phyloP scores from a whole-genome alignment of 306 rosid genomes.

The barrel medic (Medicago truncatula) region DNA sequence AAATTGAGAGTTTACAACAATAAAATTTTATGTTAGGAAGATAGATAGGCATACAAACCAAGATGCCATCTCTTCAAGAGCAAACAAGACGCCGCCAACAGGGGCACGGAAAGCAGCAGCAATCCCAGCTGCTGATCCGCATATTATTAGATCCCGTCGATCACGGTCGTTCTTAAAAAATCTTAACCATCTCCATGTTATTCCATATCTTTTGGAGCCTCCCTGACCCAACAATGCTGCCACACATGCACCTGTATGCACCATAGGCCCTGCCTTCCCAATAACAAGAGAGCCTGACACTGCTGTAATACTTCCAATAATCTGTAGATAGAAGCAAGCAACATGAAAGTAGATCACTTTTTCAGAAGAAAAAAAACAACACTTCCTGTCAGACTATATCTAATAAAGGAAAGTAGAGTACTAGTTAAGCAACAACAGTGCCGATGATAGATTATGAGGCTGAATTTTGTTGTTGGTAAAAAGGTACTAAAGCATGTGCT shows the following conservation, averaged over 20 bases:
- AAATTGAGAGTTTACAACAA: conserved; percentile 31
- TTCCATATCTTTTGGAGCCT: conserved; percentile 71
- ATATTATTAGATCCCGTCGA: conserved; percentile 79
- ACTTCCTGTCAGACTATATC: not conserved
- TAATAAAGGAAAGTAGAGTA: not conserved
- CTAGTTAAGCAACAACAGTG: not conserved
- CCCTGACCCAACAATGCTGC: conserved; percentile 89
- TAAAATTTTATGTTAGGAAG: conserved; percentile 17
- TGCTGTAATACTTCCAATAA: conserved; percentile 87
- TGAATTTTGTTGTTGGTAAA: not conserved
- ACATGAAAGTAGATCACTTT: conserved; percentile 36
- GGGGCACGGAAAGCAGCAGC: conserved; percentile 96
- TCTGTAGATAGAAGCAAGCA: conserved; percentile 55
- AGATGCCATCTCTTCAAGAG: conserved; percentile 94
- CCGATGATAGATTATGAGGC: not conserved
- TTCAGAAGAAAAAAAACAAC: conserved; percentile 37
- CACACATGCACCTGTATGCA: conserved; percentile 93
- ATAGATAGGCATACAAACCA: conserved; percentile 60
- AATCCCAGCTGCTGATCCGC: conserved; percentile 96
- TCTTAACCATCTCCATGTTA: conserved; percentile 84
- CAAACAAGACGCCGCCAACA: conserved; percentile 95
- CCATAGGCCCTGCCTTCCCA: conserved; percentile 99
- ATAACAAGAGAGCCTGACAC: conserved; percentile 84
- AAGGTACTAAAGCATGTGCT: not conserved
- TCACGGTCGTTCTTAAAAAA: conserved; percentile 89